Evolutionary conservation across 805 yeast species (phyloP).

Genomic region (Metschnikowia matae): DNA sequence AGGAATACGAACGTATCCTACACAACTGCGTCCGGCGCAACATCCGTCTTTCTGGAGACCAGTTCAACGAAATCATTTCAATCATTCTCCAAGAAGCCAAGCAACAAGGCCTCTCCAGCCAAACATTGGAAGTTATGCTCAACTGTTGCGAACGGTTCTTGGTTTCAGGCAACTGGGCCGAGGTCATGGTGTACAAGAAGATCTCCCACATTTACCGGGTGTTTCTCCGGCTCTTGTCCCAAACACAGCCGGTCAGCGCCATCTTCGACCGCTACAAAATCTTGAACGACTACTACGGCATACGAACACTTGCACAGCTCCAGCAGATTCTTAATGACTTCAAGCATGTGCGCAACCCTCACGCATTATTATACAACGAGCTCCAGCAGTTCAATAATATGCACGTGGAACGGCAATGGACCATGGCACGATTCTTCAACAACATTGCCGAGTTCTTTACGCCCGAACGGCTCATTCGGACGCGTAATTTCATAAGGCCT

Average conservation of each 20-base stretch:
- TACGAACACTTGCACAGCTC: slow-evolving; percentile 14
- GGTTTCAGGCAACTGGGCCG: slow-evolving; percentile 30
- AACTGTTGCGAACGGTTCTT: slow-evolving; percentile 27
- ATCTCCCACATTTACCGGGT: slow-evolving; percentile 27
- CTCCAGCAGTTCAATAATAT: slow-evolving; percentile 15
- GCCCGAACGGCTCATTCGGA: slow-evolving; percentile 26
- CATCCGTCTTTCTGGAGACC: slow-evolving; percentile 21
- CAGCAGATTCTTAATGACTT: slow-evolving; percentile 8
- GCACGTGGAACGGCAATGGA: slow-evolving; percentile 8
- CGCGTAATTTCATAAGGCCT: slow-evolving; percentile 23
- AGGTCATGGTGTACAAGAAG: slow-evolving; percentile 19
- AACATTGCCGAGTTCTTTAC: slow-evolving; percentile 27
- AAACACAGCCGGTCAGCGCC: slow-evolving; percentile 12
- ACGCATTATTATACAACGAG: slow-evolving; percentile 13
- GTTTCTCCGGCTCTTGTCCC: slow-evolving; percentile 20
- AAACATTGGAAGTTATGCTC: slow-evolving; percentile 16
- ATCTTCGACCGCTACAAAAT: slow-evolving; percentile 17
- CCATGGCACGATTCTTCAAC: slow-evolving; percentile 16
- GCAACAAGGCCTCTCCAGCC: neutral
- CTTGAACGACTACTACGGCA: slow-evolving; percentile 27
- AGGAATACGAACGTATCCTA: slow-evolving; percentile 6
- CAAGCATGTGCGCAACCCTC: slow-evolving; percentile 12
- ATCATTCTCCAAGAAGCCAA: slow-evolving; percentile 3
- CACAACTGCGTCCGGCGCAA: slow-evolving; percentile 5
- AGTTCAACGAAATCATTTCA: slow-evolving; percentile 15